These are phyloP conservation scores for Suillus ampliporus DNA, from an alignment of 768 basidiomycete species.

Conservation along the genomic window DNA sequence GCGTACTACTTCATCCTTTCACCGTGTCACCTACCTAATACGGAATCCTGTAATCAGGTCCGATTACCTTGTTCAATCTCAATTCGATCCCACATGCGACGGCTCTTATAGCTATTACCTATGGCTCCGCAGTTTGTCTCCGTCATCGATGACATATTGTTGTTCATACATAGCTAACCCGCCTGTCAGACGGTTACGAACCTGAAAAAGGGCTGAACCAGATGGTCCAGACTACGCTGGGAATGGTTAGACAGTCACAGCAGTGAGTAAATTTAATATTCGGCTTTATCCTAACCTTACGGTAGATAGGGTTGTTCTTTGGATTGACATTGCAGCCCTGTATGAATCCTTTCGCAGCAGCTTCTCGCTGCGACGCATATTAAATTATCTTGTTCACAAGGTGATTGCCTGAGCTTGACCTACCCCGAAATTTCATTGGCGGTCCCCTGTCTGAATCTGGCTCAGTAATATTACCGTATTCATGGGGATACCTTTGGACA, in stretches of 20 bases:
- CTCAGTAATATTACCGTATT: background rate
- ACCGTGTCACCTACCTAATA: background rate
- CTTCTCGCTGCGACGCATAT: background rate
- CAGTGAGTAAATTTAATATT: background rate
- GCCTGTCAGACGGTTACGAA: background rate
- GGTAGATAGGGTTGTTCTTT: background rate
- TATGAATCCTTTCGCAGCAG: background rate
- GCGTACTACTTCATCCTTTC: background rate
- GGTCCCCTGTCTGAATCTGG: background rate
- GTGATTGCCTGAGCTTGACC: background rate
- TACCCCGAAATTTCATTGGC: background rate
- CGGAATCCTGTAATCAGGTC: too few relatives aligned
- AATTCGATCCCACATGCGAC: too few relatives aligned
- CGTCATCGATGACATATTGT: background rate
- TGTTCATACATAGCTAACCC: background rate
- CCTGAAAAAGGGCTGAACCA: slow-evolving; percentile 1
- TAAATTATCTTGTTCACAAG: background rate
- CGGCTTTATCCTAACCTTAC: background rate
- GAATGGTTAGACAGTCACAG: background rate
- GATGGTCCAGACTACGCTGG: background rate
- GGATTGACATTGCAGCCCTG: background rate
- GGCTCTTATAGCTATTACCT: too few relatives aligned
- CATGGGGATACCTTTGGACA: background rate
- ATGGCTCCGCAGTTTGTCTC: background rate
- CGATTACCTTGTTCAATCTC: too few relatives aligned